Evolutionary conservation across 805 yeast species (phyloP), one percentile per base, ranked within the genome.

Genomic region (Pachysolen tannophilus): DNA sequence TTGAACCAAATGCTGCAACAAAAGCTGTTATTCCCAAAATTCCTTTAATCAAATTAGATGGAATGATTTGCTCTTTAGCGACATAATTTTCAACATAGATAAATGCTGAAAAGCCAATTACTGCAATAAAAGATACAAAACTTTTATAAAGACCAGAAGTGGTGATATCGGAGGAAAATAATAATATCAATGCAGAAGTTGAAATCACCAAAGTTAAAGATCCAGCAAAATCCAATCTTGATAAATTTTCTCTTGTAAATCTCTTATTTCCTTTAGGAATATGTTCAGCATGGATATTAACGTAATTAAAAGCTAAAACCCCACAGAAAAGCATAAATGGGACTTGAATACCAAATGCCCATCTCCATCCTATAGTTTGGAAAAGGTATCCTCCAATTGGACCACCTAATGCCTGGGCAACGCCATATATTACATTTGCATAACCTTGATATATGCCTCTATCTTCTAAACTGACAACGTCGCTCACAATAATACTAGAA

Each of bases 361-460:
- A 56, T 45, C 69, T 55, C 66, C 70, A 65, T 5, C 71, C 71
- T 38, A 58, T 51, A 6, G 52, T 46, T 1, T 55, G 52, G 9
- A 65, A 43, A 30, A 60, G 62, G 3, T 58, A 27, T 1, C 69
- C 67, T 27, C 70, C 72, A 34, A 65, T 45, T 15, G 67, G 63
- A 2, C 70, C 69, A 3, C 72, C 72, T 5, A 61, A 36, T 41
- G 64, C 57, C 34, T 63, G 69, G 8, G 68, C 64, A 5, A 53
- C 43, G 10, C 64, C 61, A 13, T 52, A 52, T 36, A 63, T 47
- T 29, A 63, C 43, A 31, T 58, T 60, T 1, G 70, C 69, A 40
- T 63, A 64, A 1, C 80, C 80, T 48, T 72, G 72, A 42, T 58
- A 74, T 31, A 72, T 53, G 3, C 76, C 76, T 40, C 82, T 58